These are phyloP conservation scores for Hypoxylon sp. DNA, from an alignment of 2,329 filamentous ascomycete genomes.

Conservation along the genomic window DNA sequence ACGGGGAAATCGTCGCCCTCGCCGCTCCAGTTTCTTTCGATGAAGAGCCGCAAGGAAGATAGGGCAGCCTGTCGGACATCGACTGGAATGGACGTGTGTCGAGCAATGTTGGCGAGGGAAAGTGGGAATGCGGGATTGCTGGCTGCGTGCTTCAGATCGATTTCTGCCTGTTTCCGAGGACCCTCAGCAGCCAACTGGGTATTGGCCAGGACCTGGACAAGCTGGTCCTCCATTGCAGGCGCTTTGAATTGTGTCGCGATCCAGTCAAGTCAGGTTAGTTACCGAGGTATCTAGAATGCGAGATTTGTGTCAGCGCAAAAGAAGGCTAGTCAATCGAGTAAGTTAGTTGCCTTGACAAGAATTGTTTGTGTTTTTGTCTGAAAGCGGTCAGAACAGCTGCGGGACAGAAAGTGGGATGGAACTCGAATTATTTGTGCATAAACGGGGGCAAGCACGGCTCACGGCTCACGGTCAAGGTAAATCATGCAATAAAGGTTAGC, in stretches of 20 bases:
- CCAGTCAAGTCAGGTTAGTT: conserved; percentile 17
- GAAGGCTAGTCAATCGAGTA: conserved; percentile 1
- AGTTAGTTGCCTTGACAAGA: conserved; percentile 33
- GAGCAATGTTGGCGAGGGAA: conserved; percentile 84
- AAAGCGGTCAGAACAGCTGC: conserved; percentile 39
- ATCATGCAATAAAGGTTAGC: conserved; percentile 23
- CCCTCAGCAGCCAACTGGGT: conserved; percentile 84
- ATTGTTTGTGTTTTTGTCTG: conserved; percentile 37
- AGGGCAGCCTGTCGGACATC: conserved; percentile 87
- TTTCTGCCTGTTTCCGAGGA: conserved; percentile 87
- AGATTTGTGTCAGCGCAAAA: not conserved
- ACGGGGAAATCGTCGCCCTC: conserved; percentile 77
- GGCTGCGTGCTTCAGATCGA: conserved; percentile 81
- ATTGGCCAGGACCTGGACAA: conserved; percentile 88
- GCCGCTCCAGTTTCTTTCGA: conserved; percentile 86
- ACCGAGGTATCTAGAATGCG: not conserved
- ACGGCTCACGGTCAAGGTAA: conserved; percentile 8
- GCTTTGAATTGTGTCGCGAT: conserved; percentile 23
- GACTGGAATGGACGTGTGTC: conserved; percentile 79
- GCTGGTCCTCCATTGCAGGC: conserved; percentile 85
- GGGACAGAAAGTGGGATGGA: conserved; percentile 18
- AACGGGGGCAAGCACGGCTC: not conserved
- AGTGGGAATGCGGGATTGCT: conserved; percentile 80
- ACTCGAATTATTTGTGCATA: conserved; percentile 24
- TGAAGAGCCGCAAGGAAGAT: conserved; percentile 83